Evolutionary conservation across 805 yeast species (phyloP).

Genomic region (Pichia pseudocactophila): DNA sequence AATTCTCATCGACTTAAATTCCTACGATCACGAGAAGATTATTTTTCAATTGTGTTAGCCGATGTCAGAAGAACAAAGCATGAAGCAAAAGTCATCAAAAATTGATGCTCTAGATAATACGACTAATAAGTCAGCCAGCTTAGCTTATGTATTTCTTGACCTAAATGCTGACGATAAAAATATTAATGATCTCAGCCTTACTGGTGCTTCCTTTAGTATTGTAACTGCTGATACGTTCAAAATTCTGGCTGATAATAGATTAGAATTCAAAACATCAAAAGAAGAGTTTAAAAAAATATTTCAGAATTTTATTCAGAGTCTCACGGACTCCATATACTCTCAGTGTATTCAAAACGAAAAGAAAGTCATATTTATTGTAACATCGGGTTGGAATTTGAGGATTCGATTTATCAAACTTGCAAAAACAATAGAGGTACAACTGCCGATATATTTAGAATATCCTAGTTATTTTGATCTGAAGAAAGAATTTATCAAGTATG

Average conservation of each 20-base stretch:
- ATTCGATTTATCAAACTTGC: constrained; percentile 78
- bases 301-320: constrained; percentile 3
- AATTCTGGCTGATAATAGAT: not conserved
- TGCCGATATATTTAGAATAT: constrained; percentile 69
- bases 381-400: constrained; percentile 59
- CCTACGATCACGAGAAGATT: not conserved
- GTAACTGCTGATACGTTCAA: not conserved
- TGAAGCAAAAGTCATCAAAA: too few species aligned
- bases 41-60: too few species aligned
- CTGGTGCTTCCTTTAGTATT: constrained; percentile 1
- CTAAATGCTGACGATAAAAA: not conserved
- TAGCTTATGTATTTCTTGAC: too few species aligned
- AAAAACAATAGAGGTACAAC: constrained; percentile 57
- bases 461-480: constrained; percentile 70
- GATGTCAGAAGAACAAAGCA: too few species aligned
- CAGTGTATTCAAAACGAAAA: constrained; percentile 13
- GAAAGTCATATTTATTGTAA: constrained; percentile 59
- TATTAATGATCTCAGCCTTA: constrained; percentile 4
- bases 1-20: not conserved
- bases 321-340: constrained; percentile 8
- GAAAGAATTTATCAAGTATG: constrained; percentile 69
- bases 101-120: too few species aligned
- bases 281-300: not conserved
- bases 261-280: not conserved
- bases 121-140: too few species aligned